Percentiles rank a stretch among this genome's conserved stretches.
Evolutionary conservation across 1,284 basidiomycete genomes (phyloP).

Genomic region (Bondarzewia mesenterica): DNA sequence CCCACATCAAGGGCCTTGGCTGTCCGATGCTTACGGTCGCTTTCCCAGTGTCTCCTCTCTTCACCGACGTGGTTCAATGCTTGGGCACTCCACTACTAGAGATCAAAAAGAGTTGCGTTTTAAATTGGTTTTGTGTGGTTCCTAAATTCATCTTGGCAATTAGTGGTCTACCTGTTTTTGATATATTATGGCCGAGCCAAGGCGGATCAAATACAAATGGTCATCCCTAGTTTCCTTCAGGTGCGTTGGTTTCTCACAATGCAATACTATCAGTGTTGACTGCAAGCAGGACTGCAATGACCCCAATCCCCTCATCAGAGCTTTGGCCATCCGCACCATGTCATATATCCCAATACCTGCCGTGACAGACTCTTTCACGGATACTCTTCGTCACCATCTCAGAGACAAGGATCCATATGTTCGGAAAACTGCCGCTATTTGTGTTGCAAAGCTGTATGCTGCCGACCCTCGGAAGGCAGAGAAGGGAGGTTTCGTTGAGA

Average conservation of each 20-base stretch:
- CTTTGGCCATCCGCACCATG: slow-evolving; percentile 92
- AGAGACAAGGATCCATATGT: slow-evolving; percentile 92
- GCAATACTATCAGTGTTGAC: background rate
- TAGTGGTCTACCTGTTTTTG: slow-evolving; percentile 91
- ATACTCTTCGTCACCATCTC: slow-evolving; percentile 81
- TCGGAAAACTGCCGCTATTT: slow-evolving; percentile 93
- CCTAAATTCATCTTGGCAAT: slow-evolving; percentile 6
- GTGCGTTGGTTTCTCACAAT: slow-evolving; percentile 28
- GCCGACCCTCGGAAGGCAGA: slow-evolving; percentile 83
- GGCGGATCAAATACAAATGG: slow-evolving; percentile 82
- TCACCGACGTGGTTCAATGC: slow-evolving; percentile 85
- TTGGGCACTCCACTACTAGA: slow-evolving; percentile 86
- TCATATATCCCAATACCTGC: slow-evolving; percentile 87
- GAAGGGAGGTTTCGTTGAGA: slow-evolving; percentile 77
- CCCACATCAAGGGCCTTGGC: slow-evolving; percentile 13
- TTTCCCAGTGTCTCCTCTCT: slow-evolving; percentile 81
- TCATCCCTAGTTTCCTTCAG: slow-evolving; percentile 86
- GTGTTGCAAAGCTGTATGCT: slow-evolving; percentile 85
- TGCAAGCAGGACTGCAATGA: slow-evolving; percentile 79
- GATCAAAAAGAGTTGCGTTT: slow-evolving; percentile 93
- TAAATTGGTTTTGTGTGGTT: slow-evolving; percentile 8
- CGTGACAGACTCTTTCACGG: slow-evolving; percentile 73
- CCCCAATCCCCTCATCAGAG: slow-evolving; percentile 86
- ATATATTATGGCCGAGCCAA: slow-evolving; percentile 88
- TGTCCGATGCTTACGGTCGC: slow-evolving; percentile 4